phyloP scores from a whole-genome alignment of 257 asterid species.

The Mentha longifolia region DNA sequence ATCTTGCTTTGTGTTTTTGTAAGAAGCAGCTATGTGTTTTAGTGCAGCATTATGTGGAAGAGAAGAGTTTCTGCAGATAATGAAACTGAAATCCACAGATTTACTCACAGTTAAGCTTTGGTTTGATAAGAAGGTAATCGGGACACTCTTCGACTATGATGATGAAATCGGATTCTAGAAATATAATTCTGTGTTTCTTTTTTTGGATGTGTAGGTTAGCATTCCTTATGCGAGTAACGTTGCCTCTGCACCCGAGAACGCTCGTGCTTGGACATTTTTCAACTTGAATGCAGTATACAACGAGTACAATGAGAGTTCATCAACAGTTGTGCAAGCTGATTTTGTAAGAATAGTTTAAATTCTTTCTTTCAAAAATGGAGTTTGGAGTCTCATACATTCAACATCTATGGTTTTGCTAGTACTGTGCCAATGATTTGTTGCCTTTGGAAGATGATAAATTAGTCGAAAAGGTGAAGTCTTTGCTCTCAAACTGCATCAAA shows the following conservation, averaged over 20 bases:
- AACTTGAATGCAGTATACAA: slow-evolving; percentile 52
- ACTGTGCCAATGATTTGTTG: slow-evolving; percentile 56
- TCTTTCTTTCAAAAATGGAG: background rate
- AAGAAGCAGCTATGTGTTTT: slow-evolving; percentile 17
- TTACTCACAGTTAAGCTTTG: slow-evolving; percentile 63
- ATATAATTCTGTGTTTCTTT: background rate
- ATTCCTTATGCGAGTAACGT: slow-evolving; percentile 60
- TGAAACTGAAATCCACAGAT: slow-evolving; percentile 60
- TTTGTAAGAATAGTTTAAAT: slow-evolving; percentile 42
- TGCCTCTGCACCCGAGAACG: slow-evolving; percentile 48
- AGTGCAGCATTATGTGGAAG: slow-evolving; percentile 67
- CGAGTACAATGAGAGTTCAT: slow-evolving; percentile 45
- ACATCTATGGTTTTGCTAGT: slow-evolving; percentile 38
- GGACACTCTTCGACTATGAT: background rate
- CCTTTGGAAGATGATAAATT: slow-evolving; percentile 58
- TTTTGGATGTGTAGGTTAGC: slow-evolving; percentile 42
- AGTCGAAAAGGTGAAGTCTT: slow-evolving; percentile 52
- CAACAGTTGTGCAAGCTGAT: slow-evolving; percentile 58
- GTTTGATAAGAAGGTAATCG: slow-evolving; percentile 56
- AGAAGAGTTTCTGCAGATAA: slow-evolving; percentile 63
- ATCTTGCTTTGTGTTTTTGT: background rate
- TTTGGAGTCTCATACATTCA: slow-evolving; percentile 9
- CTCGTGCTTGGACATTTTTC: slow-evolving; percentile 61
- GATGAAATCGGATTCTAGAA: background rate
- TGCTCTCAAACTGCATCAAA: slow-evolving; percentile 52